A percentile compares a stretch with the other conserved stretches of the same genome.
phyloP scores from a whole-genome alignment of 805 yeast species.

The Kazachstania africana region DNA sequence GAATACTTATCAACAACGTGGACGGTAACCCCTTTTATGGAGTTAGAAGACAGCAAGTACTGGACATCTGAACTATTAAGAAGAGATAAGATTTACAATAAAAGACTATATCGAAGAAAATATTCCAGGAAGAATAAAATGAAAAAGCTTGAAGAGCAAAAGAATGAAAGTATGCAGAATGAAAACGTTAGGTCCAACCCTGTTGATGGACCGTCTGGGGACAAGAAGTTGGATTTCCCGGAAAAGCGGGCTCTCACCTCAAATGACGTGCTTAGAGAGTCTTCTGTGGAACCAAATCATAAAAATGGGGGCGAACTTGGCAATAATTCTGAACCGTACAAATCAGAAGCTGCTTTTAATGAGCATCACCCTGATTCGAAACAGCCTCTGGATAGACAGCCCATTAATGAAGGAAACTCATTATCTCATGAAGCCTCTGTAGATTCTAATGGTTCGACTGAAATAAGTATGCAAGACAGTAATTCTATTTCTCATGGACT shows the following conservation, averaged over 20 bases:
- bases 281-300: too few species aligned
- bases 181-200: background rate
- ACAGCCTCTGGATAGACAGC: too few species aligned
- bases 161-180: too few species aligned
- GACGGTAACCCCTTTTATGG: conserved; percentile 52
- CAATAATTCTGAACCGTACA: too few species aligned
- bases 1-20: conserved; percentile 14
- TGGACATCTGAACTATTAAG: conserved; percentile 29
- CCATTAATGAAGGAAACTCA: too few species aligned
- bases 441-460: background rate
- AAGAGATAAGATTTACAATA: conserved; percentile 34
- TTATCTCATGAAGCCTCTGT: background rate
- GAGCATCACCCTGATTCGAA: too few species aligned
- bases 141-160: background rate
- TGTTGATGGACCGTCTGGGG: background rate
- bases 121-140: conserved; percentile 24
- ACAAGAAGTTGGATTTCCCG: too few species aligned
- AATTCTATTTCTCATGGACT: background rate
- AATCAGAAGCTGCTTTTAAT: too few species aligned
- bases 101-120: conserved; percentile 31
- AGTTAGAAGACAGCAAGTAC: conserved; percentile 38
- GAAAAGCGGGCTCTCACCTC: too few species aligned
- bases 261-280: too few species aligned
- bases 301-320: too few species aligned
- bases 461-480: too few species aligned